These are phyloP conservation scores for Hsuehochloa calcarea DNA, from an alignment of 176 grass and related monocot genomes.

Conservation along the genomic window DNA sequence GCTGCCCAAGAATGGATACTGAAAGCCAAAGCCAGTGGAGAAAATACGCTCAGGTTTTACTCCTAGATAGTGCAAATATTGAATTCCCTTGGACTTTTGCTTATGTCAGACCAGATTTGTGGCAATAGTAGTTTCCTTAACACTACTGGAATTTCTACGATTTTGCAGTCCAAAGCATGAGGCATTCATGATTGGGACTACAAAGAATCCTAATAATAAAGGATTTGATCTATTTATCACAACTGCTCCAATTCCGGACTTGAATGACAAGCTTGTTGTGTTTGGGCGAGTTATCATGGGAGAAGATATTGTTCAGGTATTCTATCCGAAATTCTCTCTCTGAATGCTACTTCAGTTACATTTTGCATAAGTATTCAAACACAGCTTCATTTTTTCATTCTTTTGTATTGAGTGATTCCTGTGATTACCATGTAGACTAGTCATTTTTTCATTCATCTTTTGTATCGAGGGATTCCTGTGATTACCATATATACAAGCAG, in stretches of 20 bases:
- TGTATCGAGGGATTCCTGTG: neutral
- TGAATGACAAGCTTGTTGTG: slow-evolving; percentile 85
- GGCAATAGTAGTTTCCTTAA: slow-evolving; percentile 5
- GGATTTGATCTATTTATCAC: slow-evolving; percentile 98
- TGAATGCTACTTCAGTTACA: neutral
- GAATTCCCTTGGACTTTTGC: slow-evolving; percentile 9
- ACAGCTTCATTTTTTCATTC: neutral
- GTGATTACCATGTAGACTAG: neutral
- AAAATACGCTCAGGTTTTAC: slow-evolving; percentile 72
- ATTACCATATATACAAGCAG: slow-evolving; percentile 18
- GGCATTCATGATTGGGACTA: slow-evolving; percentile 90
- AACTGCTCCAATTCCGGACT: slow-evolving; percentile 85
- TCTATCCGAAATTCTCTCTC: slow-evolving; percentile 22
- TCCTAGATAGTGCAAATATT: slow-evolving; percentile 20
- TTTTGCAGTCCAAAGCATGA: slow-evolving; percentile 78
- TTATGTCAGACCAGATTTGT: neutral
- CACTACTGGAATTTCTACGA: slow-evolving; percentile 20
- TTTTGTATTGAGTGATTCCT: neutral
- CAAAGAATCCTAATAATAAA: slow-evolving; percentile 64
- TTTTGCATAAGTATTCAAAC: neutral
- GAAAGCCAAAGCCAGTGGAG: slow-evolving; percentile 74
- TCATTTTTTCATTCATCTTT: neutral
- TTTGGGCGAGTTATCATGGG: slow-evolving; percentile 87
- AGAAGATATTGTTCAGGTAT: slow-evolving; percentile 94
- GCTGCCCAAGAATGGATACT: slow-evolving; percentile 84